Conservation (phyloP, 1,139 yeast genomes). For the Suhomyces chickasaworum region DNA sequence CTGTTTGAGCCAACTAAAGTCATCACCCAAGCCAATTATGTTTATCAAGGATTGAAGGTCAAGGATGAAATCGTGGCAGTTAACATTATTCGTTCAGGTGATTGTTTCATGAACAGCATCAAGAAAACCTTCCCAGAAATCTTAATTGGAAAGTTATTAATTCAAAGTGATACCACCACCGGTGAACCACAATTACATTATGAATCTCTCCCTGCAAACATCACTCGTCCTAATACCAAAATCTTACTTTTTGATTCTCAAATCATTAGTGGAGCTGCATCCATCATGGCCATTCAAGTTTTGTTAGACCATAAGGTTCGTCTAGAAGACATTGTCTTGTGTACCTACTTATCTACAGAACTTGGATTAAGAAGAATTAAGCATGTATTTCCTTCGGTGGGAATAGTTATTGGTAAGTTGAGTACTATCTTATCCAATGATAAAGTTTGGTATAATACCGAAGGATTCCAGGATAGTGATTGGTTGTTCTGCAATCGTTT, state of each 20-base stretch:
- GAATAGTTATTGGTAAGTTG: slow-evolving; percentile 69
- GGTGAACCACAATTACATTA: slow-evolving; percentile 94
- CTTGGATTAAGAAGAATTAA: slow-evolving; percentile 75
- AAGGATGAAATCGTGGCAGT: slow-evolving; percentile 65
- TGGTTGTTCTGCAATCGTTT: slow-evolving; percentile 73
- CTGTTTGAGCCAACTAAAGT: slow-evolving; percentile 28
- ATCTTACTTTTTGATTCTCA: slow-evolving; percentile 84
- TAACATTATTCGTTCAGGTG: slow-evolving; percentile 86
- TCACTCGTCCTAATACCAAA: slow-evolving; percentile 34
- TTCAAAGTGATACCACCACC: slow-evolving; percentile 83
- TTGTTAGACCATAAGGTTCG: slow-evolving; percentile 78
- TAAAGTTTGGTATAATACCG: slow-evolving; percentile 34
- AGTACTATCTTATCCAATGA: slow-evolving; percentile 39
- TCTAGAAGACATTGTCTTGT: slow-evolving; percentile 63
- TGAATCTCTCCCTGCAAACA: slow-evolving; percentile 58
- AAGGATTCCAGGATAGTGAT: slow-evolving; percentile 44
- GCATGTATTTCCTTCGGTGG: slow-evolving; percentile 70
- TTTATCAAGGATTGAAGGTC: slow-evolving; percentile 42
- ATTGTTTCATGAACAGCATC: slow-evolving; percentile 80
- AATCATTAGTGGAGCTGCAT: slow-evolving; percentile 88
- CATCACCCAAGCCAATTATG: slow-evolving; percentile 31
- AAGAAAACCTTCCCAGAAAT: slow-evolving; percentile 77
- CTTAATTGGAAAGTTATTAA: slow-evolving; percentile 76
- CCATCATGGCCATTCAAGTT: slow-evolving; percentile 91
- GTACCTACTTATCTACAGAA: slow-evolving; percentile 77